phyloP scores from a whole-genome alignment of 108 stramenopile species.

The Parietichytrium sp. region DNA sequence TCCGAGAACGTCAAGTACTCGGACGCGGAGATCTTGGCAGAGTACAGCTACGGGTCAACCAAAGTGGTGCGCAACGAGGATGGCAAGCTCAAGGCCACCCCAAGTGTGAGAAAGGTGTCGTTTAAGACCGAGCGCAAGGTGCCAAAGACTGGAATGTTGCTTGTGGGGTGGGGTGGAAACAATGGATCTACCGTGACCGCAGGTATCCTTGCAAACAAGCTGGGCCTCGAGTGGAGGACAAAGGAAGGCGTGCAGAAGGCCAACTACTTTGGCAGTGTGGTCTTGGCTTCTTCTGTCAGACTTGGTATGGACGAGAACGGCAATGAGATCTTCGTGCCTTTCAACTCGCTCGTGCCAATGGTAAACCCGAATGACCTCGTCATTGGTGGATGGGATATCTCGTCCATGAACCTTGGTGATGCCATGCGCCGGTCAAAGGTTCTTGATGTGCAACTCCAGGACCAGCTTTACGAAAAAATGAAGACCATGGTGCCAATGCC shows the following conservation, averaged over 20 bases:
- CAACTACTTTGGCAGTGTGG: constrained; percentile 92
- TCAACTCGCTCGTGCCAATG: constrained; percentile 87
- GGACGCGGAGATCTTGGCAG: constrained; percentile 78
- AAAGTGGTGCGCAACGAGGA: constrained; percentile 72
- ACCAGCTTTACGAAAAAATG: constrained; percentile 86
- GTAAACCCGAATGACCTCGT: constrained; percentile 88
- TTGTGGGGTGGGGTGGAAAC: constrained; percentile 94
- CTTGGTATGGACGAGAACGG: constrained; percentile 80
- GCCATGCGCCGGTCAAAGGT: constrained; percentile 87
- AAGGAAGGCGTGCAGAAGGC: constrained; percentile 80
- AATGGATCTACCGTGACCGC: constrained; percentile 75
- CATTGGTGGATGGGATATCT: constrained; percentile 98
- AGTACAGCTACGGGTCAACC: constrained; percentile 84
- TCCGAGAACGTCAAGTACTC: constrained; percentile 75
- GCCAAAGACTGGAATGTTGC: constrained; percentile 89
- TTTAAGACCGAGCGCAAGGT: constrained; percentile 85
- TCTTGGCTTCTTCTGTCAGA: constrained; percentile 85
- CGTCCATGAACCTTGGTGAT: constrained; percentile 78
- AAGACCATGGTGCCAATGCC: constrained; percentile 81
- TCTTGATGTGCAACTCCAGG: constrained; percentile 83
- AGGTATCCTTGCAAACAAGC: constrained; percentile 85
- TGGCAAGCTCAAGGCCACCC: constrained; percentile 57
- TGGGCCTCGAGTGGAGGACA: constrained; percentile 82
- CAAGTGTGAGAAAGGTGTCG: constrained; percentile 69
- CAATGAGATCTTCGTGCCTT: constrained; percentile 81